phyloP scores from a whole-genome alignment of 2,329 filamentous ascomycete genomes.

The Trichoderma sp. region DNA sequence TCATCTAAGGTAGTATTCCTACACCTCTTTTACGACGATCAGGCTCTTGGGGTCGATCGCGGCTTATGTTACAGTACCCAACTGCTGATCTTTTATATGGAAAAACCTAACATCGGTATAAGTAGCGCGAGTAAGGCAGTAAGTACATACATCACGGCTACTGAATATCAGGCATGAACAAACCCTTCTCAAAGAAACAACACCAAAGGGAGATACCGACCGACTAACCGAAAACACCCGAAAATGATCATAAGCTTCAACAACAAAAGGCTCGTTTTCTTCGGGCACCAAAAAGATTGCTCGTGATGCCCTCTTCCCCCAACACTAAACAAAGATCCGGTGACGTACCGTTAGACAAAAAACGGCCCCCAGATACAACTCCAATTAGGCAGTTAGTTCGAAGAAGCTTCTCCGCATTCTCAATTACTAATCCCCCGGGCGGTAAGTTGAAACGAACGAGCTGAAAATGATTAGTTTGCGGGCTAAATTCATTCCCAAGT shows the following conservation, averaged over 20 bases:
- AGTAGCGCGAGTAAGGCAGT: neutral
- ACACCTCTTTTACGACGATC: neutral
- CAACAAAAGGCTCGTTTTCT: neutral
- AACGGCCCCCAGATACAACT: neutral
- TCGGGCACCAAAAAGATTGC: neutral
- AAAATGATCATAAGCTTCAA: neutral
- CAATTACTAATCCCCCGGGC: neutral
- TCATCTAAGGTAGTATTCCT: neutral
- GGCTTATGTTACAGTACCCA: neutral
- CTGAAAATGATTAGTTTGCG: neutral
- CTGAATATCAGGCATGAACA: neutral
- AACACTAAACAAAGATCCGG: neutral
- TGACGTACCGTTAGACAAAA: neutral
- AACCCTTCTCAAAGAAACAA: neutral
- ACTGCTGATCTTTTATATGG: neutral
- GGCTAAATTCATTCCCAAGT: neutral
- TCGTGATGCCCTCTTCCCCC: neutral
- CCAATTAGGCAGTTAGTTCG: neutral
- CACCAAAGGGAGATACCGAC: neutral
- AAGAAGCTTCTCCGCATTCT: neutral
- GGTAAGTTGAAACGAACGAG: neutral
- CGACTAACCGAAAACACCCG: neutral
- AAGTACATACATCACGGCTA: neutral
- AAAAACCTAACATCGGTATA: neutral
- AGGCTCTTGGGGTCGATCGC: neutral